Evolutionary conservation across 1,284 basidiomycete genomes (phyloP).

Genomic region (Cryptococcus hybrid): DNA sequence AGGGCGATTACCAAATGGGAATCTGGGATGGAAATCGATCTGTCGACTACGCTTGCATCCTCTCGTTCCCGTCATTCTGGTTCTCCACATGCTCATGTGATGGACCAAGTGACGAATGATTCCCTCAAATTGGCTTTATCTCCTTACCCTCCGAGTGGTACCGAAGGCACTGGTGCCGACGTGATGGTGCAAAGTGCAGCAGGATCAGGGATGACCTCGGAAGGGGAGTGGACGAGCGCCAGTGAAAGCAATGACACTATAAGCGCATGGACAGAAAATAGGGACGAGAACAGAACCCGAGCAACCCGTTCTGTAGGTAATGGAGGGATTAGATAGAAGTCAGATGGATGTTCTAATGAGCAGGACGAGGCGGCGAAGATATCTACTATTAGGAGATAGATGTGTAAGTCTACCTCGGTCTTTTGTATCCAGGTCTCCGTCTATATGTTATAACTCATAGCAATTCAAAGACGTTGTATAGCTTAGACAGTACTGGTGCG

Average conservation of each 20-base stretch:
- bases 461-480: no score
- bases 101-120: neutral
- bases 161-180: neutral
- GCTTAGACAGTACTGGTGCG: no score
- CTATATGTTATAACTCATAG: no score
- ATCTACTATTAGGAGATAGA: no score
- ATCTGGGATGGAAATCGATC: constrained; percentile 48
- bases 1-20: constrained; percentile 49
- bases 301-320: no score
- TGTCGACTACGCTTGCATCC: constrained; percentile 25
- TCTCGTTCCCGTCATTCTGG: constrained; percentile 11
- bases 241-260: neutral
- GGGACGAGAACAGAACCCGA: neutral
- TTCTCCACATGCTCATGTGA: neutral
- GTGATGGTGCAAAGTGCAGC: constrained; percentile 3
- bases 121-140: constrained; percentile 1
- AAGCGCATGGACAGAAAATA: neutral
- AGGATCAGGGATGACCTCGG: neutral
- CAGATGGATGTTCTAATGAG: no score
- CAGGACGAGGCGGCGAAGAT: no score
- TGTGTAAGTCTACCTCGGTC: no score
- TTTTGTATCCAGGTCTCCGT: no score
- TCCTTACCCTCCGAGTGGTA: neutral
- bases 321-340: no score
- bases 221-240: constrained; percentile 2